Conservation (phyloP, 2,329 filamentous ascomycete species). For the Aspergillus viridinutans region DNA sequence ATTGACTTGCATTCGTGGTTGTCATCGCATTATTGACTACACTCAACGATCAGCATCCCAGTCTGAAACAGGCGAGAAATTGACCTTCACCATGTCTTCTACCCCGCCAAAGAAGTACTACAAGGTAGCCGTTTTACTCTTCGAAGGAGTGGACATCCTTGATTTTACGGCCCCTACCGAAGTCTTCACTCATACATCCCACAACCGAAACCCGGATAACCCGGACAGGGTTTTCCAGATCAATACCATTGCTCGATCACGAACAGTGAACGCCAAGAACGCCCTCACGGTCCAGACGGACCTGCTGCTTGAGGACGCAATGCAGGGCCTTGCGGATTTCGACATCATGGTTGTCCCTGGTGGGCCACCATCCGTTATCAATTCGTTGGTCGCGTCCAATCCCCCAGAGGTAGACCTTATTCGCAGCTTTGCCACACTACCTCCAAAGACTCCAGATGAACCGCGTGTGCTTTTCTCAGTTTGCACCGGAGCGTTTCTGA, state of each 20-base stretch:
- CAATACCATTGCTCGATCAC: constrained; percentile 30
- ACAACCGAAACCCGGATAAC: constrained; percentile 23
- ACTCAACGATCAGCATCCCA: background rate
- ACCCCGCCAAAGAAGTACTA: constrained; percentile 17
- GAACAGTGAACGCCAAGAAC: constrained; percentile 20
- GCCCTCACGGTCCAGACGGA: constrained; percentile 30
- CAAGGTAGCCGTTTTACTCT: constrained; percentile 39
- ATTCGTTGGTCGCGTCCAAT: constrained; percentile 17
- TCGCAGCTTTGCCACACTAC: constrained; percentile 17
- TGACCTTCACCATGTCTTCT: background rate
- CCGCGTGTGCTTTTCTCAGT: constrained; percentile 36
- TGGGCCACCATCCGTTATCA: constrained; percentile 23
- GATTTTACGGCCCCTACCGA: constrained; percentile 41
- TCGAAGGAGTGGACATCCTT: constrained; percentile 36
- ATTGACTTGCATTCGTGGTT: background rate
- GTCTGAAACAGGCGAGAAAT: background rate
- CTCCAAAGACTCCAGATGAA: constrained; percentile 16
- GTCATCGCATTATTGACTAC: background rate
- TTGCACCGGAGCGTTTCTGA: constrained; percentile 37
- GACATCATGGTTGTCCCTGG: constrained; percentile 41
- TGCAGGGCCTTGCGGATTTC: constrained; percentile 25
- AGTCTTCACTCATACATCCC: constrained; percentile 28
- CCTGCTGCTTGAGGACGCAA: constrained; percentile 25
- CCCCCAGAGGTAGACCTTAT: constrained; percentile 19
- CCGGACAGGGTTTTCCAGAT: constrained; percentile 29